phyloP scores from a whole-genome alignment of 345 rosid species.

The Brassica nigra region DNA sequence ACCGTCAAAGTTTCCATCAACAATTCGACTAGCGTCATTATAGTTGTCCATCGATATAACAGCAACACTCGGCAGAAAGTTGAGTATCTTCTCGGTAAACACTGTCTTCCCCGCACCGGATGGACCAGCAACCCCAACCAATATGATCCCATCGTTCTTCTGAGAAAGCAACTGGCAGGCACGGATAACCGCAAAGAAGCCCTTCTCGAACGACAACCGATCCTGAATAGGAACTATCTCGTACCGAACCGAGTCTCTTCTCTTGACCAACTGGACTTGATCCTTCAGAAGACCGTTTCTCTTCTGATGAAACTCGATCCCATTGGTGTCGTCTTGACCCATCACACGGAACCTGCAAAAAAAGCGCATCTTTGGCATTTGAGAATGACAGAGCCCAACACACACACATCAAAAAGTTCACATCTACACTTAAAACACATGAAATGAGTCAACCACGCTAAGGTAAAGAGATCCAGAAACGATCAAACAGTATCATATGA shows the following conservation, averaged over 20 bases:
- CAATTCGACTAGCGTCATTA: conserved; percentile 84
- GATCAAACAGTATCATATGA: conserved; percentile 29
- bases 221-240: conserved; percentile 77
- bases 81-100: conserved; percentile 86
- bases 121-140: conserved; percentile 96
- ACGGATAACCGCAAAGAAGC: conserved; percentile 84
- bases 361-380: neutral
- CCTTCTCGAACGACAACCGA: conserved; percentile 84
- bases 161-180: conserved; percentile 90
- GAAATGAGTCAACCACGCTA: no score
- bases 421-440: neutral
- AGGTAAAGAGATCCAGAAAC: neutral
- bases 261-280: conserved; percentile 75
- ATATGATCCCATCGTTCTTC: conserved; percentile 78
- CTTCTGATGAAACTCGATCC: conserved; percentile 59
- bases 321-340: conserved; percentile 54
- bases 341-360: conserved; percentile 37
- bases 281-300: conserved; percentile 80
- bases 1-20: conserved; percentile 98
- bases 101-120: conserved; percentile 99
- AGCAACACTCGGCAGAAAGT: conserved; percentile 84
- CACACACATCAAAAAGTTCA: conserved; percentile 13
- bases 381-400: neutral
- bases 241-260: conserved; percentile 66
- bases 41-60: conserved; percentile 95